Evolutionary conservation across 495 filamentous ascomycete species (phyloP).

Genomic region (Pseudomonodictys pantanalensis): DNA sequence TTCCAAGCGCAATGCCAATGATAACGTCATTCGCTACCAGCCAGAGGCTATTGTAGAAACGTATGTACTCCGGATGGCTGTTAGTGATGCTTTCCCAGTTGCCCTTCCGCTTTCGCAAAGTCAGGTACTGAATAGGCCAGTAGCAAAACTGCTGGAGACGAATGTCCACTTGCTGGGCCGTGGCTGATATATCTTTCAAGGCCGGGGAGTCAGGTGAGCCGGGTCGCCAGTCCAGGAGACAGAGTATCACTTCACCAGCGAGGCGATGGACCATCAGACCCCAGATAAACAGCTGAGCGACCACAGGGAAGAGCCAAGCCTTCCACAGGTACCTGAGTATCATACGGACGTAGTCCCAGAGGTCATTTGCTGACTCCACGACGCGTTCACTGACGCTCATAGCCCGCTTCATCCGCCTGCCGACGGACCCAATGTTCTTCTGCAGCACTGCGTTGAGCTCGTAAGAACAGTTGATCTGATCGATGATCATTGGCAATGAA

Average conservation of each 20-base stretch:
- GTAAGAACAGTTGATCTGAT: constrained; percentile 94
- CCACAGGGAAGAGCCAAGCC: constrained; percentile 73
- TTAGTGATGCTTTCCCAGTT: constrained; percentile 96
- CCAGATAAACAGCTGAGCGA: constrained; percentile 69
- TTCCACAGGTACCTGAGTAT: constrained; percentile 68
- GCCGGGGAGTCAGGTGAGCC: constrained; percentile 71
- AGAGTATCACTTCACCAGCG: constrained; percentile 74
- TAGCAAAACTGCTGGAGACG: constrained; percentile 98
- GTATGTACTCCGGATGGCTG: constrained; percentile 96
- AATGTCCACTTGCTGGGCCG: constrained; percentile 98
- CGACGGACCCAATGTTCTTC: constrained; percentile 80
- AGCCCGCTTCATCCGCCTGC: constrained; percentile 72
- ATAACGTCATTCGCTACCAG: constrained; percentile 98
- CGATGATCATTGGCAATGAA: constrained; percentile 75
- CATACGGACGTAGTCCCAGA: constrained; percentile 71
- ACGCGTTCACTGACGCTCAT: constrained; percentile 93
- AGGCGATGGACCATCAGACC: constrained; percentile 77
- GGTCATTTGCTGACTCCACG: constrained; percentile 83
- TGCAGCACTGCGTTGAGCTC: constrained; percentile 81
- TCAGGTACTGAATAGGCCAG: constrained; percentile 96
- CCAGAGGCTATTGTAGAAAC: constrained; percentile 98
- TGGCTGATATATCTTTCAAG: constrained; percentile 92
- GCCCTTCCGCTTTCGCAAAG: constrained; percentile 77
- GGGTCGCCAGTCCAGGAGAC: constrained; percentile 82
- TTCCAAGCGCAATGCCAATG: constrained; percentile 93